Conservation (phyloP, 106 monocot genomes). For the Dendrobium catenatum region DNA sequence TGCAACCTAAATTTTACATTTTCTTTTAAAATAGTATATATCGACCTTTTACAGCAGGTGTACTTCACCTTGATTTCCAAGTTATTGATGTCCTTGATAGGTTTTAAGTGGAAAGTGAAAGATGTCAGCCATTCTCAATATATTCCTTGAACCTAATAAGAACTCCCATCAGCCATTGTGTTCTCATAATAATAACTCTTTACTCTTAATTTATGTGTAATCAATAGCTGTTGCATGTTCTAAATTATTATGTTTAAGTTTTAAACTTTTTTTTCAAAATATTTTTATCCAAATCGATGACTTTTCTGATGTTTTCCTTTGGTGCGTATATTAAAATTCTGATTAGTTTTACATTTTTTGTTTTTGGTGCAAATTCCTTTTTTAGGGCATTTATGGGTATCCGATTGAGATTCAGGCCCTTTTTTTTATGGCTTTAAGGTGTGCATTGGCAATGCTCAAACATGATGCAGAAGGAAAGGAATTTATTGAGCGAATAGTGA, state of each 20-base stretch:
- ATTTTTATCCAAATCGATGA: neutral
- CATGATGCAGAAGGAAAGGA: conserved; percentile 12
- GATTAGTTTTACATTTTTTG: neutral
- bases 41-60: too few species aligned
- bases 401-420: conserved; percentile 69
- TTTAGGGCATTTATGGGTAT: conserved; percentile 48
- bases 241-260: neutral
- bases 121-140: too few species aligned
- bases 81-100: neutral
- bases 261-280: neutral
- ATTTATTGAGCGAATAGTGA: conserved; percentile 6
- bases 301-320: neutral
- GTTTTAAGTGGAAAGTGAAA: neutral
- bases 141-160: too few species aligned
- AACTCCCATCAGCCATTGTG: too few species aligned
- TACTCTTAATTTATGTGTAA: neutral
- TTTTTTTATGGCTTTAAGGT: conserved; percentile 22
- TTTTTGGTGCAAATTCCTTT: neutral
- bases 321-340: neutral
- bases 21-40: too few species aligned
- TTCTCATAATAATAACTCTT: neutral
- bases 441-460: conserved; percentile 15
- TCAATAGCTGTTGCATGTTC: neutral
- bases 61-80: neutral
- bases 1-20: too few species aligned